These are phyloP conservation scores for Gymnopilus junonius DNA, from an alignment of 768 basidiomycete species.

Conservation along the genomic window DNA sequence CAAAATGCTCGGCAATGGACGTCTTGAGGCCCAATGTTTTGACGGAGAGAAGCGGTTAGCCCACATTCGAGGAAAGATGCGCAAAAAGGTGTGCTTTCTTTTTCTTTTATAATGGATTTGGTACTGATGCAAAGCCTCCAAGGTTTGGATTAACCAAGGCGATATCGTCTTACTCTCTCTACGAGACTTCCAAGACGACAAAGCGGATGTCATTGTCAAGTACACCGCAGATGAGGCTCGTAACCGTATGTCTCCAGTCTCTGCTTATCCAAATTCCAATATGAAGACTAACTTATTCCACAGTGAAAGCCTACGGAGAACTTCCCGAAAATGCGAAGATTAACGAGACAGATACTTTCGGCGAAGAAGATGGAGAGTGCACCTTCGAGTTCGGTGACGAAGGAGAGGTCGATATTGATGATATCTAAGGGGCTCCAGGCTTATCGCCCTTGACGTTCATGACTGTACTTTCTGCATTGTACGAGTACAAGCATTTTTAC, in stretches of 20 bases:
- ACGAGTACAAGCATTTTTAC: constrained; percentile 17
- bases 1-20: constrained; percentile 99
- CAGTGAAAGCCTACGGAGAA: constrained; percentile 98
- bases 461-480: constrained; percentile 16
- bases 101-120: background rate
- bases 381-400: constrained; percentile 91
- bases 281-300: background rate
- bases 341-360: constrained; percentile 94
- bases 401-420: constrained; percentile 88
- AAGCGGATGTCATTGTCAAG: constrained; percentile 99
- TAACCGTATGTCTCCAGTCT: constrained; percentile 44
- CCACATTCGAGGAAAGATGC: constrained; percentile 98
- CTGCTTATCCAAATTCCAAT: background rate
- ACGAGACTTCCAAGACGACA: constrained; percentile 99
- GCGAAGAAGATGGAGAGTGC: constrained; percentile 89
- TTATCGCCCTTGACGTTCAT: constrained; percentile 17
- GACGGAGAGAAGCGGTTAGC: constrained; percentile 98
- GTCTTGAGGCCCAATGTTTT: constrained; percentile 95
- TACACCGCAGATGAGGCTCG: constrained; percentile 96
- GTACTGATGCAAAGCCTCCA: constrained; percentile 5
- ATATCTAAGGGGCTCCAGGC: constrained; percentile 59
- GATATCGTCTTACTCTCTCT: constrained; percentile 94
- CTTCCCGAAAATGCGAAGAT: constrained; percentile 96
- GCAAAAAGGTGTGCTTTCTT: constrained; percentile 82
- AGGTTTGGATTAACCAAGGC: constrained; percentile 99